Evolutionary conservation across 257 asterid genomes (phyloP).

Genomic region (Penstemon davidsonii): DNA sequence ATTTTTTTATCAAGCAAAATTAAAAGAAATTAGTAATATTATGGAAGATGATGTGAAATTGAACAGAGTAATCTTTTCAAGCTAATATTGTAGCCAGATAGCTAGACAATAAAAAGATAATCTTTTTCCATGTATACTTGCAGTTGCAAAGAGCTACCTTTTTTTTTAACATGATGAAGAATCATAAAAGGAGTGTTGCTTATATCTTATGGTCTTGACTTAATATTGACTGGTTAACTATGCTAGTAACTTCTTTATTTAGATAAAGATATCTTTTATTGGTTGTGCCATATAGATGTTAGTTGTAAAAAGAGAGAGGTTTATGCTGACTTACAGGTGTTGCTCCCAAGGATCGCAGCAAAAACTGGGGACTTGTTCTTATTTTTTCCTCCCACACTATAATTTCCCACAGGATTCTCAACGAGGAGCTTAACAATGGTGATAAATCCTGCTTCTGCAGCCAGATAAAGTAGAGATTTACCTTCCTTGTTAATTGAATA

Average conservation of each 20-base stretch:
- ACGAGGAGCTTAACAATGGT: constrained; percentile 42
- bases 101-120: constrained; percentile 1
- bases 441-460: constrained; percentile 59
- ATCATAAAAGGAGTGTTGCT: background rate
- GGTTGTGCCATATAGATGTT: background rate
- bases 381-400: constrained; percentile 27
- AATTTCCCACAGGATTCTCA: constrained; percentile 48
- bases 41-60: background rate
- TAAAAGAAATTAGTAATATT: background rate
- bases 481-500: constrained; percentile 49
- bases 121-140: background rate
- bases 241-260: background rate
- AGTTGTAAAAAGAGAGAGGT: background rate
- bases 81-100: background rate
- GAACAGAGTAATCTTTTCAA: constrained; percentile 6
- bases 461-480: constrained; percentile 48
- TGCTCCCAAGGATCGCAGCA: constrained; percentile 37
- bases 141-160: background rate
- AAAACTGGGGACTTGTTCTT: constrained; percentile 42
- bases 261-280: background rate
- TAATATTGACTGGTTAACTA: background rate
- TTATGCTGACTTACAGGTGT: constrained; percentile 32
- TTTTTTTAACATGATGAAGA: too few species aligned
- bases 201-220: constrained; percentile 7
- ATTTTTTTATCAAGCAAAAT: background rate